Evolutionary conservation across 2,329 filamentous ascomycete genomes (phyloP).

Genomic region (Xylaria sp.): DNA sequence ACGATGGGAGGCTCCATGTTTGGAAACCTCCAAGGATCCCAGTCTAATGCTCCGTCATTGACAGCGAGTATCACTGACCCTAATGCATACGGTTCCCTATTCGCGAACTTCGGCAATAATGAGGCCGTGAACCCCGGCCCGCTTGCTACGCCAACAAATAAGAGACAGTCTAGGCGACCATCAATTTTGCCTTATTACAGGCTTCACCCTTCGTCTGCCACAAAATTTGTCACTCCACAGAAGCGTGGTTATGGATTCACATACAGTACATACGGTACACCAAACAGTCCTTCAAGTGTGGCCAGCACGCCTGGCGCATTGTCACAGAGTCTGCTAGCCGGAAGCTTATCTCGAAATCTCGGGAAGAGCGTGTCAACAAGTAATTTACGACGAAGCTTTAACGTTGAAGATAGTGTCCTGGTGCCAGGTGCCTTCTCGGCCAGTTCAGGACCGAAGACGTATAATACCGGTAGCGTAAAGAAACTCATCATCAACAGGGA

Average conservation of each 20-base stretch:
- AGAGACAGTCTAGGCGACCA: conserved; percentile 78
- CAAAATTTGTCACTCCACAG: conserved; percentile 83
- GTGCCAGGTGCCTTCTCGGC: conserved; percentile 86
- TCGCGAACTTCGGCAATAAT: conserved; percentile 74
- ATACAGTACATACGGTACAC: conserved; percentile 91
- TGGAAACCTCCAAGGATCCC: conserved; percentile 62
- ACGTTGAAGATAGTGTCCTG: conserved; percentile 85
- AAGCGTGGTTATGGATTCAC: conserved; percentile 91
- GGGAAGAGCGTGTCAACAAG: conserved; percentile 90
- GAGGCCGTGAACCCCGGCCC: conserved; percentile 82
- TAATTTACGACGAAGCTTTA: conserved; percentile 84
- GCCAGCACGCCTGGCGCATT: conserved; percentile 76
- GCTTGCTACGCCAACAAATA: conserved; percentile 87
- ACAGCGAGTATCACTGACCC: conserved; percentile 83
- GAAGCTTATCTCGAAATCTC: conserved; percentile 76
- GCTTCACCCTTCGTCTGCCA: conserved; percentile 82
- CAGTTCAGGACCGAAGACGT: conserved; percentile 71
- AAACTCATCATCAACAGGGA: conserved; percentile 92
- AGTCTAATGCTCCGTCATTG: conserved; percentile 70
- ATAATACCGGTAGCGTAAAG: conserved; percentile 80
- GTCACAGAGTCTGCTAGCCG: conserved; percentile 74
- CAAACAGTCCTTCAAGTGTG: conserved; percentile 74
- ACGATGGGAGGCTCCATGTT: conserved; percentile 68
- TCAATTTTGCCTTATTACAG: conserved; percentile 88
- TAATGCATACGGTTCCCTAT: conserved; percentile 93